Evolutionary conservation across 495 filamentous ascomycete genomes (phyloP).

Genomic region (Penicillium verhagenii): DNA sequence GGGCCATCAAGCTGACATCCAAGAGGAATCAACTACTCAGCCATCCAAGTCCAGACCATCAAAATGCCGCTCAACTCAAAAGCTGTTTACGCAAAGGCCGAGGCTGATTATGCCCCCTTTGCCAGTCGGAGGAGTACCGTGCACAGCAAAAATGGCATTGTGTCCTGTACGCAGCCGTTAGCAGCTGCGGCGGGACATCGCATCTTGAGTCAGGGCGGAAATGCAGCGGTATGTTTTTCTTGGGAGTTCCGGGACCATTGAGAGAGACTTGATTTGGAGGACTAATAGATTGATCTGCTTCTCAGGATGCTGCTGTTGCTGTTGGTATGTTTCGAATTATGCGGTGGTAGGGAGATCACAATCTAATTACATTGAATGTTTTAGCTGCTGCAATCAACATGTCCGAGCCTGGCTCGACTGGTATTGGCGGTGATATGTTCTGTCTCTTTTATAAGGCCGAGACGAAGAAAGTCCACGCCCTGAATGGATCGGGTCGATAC

Average conservation of each 20-base stretch:
- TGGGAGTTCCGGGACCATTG: neutral
- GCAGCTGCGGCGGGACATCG: slow-evolving; percentile 85
- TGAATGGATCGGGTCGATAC: slow-evolving; percentile 90
- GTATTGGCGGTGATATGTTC: slow-evolving; percentile 99
- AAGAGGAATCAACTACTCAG: neutral
- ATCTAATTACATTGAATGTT: neutral
- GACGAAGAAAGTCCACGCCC: slow-evolving; percentile 73
- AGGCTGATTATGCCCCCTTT: slow-evolving; percentile 63
- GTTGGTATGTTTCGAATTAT: slow-evolving; percentile 50
- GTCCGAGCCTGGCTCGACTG: slow-evolving; percentile 89
- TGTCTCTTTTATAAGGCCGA: slow-evolving; percentile 88
- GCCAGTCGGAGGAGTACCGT: slow-evolving; percentile 86
- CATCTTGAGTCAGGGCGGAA: slow-evolving; percentile 82
- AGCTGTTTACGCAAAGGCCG: slow-evolving; percentile 61
- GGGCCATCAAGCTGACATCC: too few species aligned
- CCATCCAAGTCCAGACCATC: neutral
- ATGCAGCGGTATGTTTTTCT: slow-evolving; percentile 73
- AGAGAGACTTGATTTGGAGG: neutral
- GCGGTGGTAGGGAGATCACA: neutral
- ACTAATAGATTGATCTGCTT: neutral
- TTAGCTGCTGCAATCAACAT: slow-evolving; percentile 83
- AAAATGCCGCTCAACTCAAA: slow-evolving; percentile 58
- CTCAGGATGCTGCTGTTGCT: slow-evolving; percentile 89
- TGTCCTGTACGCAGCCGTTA: slow-evolving; percentile 87
- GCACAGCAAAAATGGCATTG: slow-evolving; percentile 89